phyloP scores from a whole-genome alignment of 345 rosid species.

The Gossypium sturtianum region DNA sequence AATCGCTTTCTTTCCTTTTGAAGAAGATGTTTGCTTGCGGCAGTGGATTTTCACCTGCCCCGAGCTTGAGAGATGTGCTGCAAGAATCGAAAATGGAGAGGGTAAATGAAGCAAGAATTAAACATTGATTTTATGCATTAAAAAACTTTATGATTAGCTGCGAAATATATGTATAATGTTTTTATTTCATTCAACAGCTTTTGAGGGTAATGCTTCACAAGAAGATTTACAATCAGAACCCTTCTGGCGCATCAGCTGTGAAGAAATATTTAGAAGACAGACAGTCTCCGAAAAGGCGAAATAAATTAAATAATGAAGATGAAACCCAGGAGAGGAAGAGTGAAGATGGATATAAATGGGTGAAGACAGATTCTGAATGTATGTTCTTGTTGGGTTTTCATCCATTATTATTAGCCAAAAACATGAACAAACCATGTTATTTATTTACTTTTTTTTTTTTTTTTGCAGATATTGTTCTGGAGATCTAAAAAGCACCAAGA shows the following conservation, averaged over 20 bases:
- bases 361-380: constrained; percentile 91
- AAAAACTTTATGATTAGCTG: not conserved
- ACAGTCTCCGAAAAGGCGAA: constrained; percentile 21
- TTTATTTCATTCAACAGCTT: constrained; percentile 34
- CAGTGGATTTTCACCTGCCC: constrained; percentile 62
- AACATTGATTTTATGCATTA: not conserved
- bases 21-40: constrained; percentile 79
- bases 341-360: constrained; percentile 77
- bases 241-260: constrained; percentile 49
- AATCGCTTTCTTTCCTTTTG: constrained; percentile 66
- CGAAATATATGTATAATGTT: too few relatives aligned
- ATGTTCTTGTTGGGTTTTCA: constrained; percentile 22
- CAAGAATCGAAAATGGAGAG: constrained; percentile 94
- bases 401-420: not conserved
- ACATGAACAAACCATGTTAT: not conserved
- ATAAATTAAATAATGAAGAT: constrained; percentile 28
- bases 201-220: constrained; percentile 75
- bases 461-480: constrained; percentile 76
- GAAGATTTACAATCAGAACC: constrained; percentile 53
- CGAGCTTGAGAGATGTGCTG: constrained; percentile 68
- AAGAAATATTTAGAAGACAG: constrained; percentile 46
- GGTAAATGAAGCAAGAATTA: constrained; percentile 33
- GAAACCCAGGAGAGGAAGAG: constrained; percentile 33
- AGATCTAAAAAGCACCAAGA: constrained; percentile 37
- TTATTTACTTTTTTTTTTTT: not conserved